A percentile compares a stretch with the other conserved stretches of the same genome.
Evolutionary conservation across 1,139 yeast genomes (phyloP).

Genomic region (Spathaspora sp.): DNA sequence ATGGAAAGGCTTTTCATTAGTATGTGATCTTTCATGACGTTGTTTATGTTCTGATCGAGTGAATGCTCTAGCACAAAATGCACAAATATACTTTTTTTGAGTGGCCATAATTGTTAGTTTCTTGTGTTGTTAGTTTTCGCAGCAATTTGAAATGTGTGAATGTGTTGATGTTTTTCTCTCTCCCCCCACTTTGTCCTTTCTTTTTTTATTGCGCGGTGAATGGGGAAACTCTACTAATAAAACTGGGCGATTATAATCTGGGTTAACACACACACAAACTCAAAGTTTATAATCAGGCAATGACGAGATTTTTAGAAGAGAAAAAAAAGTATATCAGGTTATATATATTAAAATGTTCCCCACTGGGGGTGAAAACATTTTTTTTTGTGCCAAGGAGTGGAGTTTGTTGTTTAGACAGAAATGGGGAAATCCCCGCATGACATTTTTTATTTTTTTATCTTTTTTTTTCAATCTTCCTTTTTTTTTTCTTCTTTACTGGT

Average conservation of each 20-base stretch:
- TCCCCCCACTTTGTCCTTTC: background rate
- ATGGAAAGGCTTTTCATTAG: slow-evolving; percentile 79
- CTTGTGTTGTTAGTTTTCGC: background rate
- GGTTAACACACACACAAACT: no score
- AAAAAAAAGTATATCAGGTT: background rate
- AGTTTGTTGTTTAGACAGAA: background rate
- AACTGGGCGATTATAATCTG: no score
- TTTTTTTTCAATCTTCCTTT: background rate
- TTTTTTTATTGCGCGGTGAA: no score
- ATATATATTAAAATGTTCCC: background rate
- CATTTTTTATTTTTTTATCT: background rate
- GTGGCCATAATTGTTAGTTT: slow-evolving; percentile 32
- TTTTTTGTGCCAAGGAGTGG: background rate
- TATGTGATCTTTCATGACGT: slow-evolving; percentile 81
- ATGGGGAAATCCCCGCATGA: slow-evolving; percentile 5
- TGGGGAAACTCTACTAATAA: no score
- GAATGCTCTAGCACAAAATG: slow-evolving; percentile 78
- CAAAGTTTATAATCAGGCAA: no score
- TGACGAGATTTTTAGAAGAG: no score
- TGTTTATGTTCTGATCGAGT: slow-evolving; percentile 80
- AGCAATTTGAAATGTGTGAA: background rate
- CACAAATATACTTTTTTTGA: slow-evolving; percentile 69
- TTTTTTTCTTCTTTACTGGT: no score
- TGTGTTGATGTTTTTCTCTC: background rate
- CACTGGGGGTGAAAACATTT: background rate